phyloP scores from a whole-genome alignment of 805 yeast species.

The Wickerhamomyces sydowiorum region DNA sequence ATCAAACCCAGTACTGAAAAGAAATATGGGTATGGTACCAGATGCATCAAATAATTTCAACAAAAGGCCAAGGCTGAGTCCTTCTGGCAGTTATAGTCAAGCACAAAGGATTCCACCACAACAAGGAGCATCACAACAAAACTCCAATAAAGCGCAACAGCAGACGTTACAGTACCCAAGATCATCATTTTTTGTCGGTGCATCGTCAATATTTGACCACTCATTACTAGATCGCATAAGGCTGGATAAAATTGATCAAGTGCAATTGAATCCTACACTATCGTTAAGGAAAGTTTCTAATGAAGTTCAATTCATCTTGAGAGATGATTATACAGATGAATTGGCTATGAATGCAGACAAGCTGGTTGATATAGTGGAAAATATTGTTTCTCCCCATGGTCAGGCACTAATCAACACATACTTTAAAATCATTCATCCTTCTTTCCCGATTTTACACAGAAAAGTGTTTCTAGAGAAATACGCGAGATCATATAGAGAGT shows the following conservation, averaged over 20 bases:
- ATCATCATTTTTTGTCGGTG: slow-evolving; percentile 83
- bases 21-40: slow-evolving; percentile 21
- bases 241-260: slow-evolving; percentile 72
- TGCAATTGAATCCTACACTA: slow-evolving; percentile 60
- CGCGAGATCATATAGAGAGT: slow-evolving; percentile 83
- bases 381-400: slow-evolving; percentile 89
- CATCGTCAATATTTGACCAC: slow-evolving; percentile 79
- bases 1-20: slow-evolving; percentile 31
- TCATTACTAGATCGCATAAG: slow-evolving; percentile 59
- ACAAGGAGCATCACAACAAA: slow-evolving; percentile 1
- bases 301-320: slow-evolving; percentile 66
- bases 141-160: not conserved
- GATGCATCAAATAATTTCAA: not conserved
- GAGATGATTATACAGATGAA: slow-evolving; percentile 75
- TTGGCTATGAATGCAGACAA: slow-evolving; percentile 63
- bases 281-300: slow-evolving; percentile 76
- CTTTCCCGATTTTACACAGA: slow-evolving; percentile 87
- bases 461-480: slow-evolving; percentile 89
- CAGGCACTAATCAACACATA: slow-evolving; percentile 72
- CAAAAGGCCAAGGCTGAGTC: slow-evolving; percentile 8
- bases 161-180: slow-evolving; percentile 78
- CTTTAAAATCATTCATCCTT: slow-evolving; percentile 83
- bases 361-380: slow-evolving; percentile 80
- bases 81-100: slow-evolving; percentile 25
- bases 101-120: slow-evolving; percentile 7